phyloP scores from a whole-genome alignment of 495 filamentous ascomycete genomes.

The Penicillium desertorum region DNA sequence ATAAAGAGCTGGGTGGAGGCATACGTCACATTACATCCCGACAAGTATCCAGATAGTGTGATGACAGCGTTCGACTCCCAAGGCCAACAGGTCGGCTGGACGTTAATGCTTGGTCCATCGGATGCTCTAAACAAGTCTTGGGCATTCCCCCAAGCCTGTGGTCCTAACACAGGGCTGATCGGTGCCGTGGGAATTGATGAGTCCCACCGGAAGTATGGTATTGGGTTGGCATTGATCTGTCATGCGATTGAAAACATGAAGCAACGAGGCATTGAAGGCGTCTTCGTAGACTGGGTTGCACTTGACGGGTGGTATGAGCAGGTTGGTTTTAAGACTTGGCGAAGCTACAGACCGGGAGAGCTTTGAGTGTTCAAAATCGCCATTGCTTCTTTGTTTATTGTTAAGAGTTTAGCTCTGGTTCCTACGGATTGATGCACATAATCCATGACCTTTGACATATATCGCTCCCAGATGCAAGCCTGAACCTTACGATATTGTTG shows the following conservation, averaged over 20 bases:
- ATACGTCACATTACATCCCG: slow-evolving; percentile 43
- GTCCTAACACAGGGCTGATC: slow-evolving; percentile 50
- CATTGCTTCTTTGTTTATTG: too few species aligned
- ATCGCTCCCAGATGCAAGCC: not conserved
- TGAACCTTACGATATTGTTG: not conserved
- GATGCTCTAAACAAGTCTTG: slow-evolving; percentile 36
- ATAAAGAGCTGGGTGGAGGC: slow-evolving; percentile 48
- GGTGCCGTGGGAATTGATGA: slow-evolving; percentile 51
- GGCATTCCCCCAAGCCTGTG: slow-evolving; percentile 47
- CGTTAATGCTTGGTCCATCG: slow-evolving; percentile 45
- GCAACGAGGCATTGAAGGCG: slow-evolving; percentile 45
- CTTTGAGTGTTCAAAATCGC: slow-evolving; percentile 14
- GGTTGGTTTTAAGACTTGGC: slow-evolving; percentile 45
- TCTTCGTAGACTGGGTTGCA: slow-evolving; percentile 53
- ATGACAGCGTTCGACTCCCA: slow-evolving; percentile 46
- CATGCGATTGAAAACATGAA: slow-evolving; percentile 53
- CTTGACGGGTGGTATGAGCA: slow-evolving; percentile 53
- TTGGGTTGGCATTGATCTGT: slow-evolving; percentile 48
- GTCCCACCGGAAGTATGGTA: slow-evolving; percentile 39
- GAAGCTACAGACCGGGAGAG: slow-evolving; percentile 44
- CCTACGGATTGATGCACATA: not conserved
- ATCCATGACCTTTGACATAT: not conserved
- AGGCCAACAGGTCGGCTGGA: slow-evolving; percentile 50
- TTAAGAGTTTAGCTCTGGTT: not conserved
- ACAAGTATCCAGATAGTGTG: slow-evolving; percentile 41